Evolutionary conservation across 305 asterid species (phyloP).

Genomic region (Fraxinus platypoda): DNA sequence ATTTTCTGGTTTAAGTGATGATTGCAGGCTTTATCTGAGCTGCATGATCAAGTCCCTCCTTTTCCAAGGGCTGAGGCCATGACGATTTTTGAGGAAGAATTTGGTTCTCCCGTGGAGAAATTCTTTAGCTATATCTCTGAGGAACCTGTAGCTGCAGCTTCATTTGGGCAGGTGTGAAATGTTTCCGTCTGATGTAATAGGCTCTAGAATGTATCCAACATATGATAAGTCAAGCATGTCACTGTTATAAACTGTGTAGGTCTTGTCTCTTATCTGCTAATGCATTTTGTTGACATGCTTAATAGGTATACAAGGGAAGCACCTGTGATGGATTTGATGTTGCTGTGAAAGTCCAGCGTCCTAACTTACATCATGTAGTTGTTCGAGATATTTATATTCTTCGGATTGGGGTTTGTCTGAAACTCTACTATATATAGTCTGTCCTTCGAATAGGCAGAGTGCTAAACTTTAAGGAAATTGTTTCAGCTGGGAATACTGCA

Average conservation of each 20-base stretch:
- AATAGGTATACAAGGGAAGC: conserved; percentile 85
- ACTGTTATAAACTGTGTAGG: neutral
- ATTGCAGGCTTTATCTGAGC: conserved; percentile 89
- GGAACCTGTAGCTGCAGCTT: conserved; percentile 98
- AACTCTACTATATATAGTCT: conserved; percentile 18
- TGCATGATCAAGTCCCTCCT: conserved; percentile 92
- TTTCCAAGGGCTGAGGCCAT: conserved; percentile 77
- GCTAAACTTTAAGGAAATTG: conserved; percentile 30
- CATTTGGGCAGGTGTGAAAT: conserved; percentile 91
- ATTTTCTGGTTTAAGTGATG: conserved; percentile 41
- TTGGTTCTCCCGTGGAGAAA: conserved; percentile 65
- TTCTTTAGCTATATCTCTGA: conserved; percentile 75
- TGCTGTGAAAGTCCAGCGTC: conserved; percentile 98
- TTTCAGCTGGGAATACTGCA: conserved; percentile 83
- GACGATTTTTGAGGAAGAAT: conserved; percentile 87
- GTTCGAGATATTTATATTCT: conserved; percentile 89
- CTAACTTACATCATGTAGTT: conserved; percentile 71
- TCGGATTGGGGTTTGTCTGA: conserved; percentile 77
- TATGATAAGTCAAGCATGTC: neutral
- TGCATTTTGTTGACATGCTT: conserved; percentile 4
- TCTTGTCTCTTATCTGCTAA: conserved; percentile 20
- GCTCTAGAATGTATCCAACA: conserved; percentile 19
- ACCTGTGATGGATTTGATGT: conserved; percentile 76
- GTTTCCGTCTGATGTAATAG: conserved; percentile 18
- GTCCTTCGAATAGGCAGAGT: conserved; percentile 9